A percentile compares a stretch with the other conserved stretches of the same genome.
Evolutionary conservation across 148 eudicot species (phyloP).

Genomic region (Mesembryanthemum crystallinum): DNA sequence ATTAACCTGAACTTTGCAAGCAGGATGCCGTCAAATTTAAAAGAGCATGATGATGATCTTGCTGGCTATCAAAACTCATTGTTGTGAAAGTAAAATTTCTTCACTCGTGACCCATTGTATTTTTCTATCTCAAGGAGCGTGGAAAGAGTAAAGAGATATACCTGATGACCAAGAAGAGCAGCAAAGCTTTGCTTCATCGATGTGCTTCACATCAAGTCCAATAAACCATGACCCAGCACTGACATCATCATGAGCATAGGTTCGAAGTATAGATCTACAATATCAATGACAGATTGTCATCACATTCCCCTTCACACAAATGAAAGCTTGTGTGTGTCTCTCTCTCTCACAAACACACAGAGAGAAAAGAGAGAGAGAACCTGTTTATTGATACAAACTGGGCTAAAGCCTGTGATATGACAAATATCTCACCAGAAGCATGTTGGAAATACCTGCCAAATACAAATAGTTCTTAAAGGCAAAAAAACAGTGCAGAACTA

Average conservation of each 20-base stretch:
- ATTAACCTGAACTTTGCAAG: not conserved
- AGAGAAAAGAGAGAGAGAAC: conserved; percentile 30
- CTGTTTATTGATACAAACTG: conserved; percentile 80
- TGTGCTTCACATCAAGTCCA: conserved; percentile 77
- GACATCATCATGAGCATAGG: conserved; percentile 87
- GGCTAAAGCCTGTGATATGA: conserved; percentile 78
- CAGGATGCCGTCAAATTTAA: not conserved
- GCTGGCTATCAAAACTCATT: not conserved
- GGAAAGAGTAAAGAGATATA: conserved; percentile 28
- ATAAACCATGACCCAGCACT: conserved; percentile 92
- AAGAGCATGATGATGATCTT: not conserved
- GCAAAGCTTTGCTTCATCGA: conserved; percentile 79
- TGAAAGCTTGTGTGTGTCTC: not conserved
- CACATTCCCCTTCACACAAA: not conserved
- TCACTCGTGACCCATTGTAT: not conserved
- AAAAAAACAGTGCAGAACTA: not conserved
- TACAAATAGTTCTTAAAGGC: conserved; percentile 11
- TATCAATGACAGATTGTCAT: conserved; percentile 14
- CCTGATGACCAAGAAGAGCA: conserved; percentile 90
- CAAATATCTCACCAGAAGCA: conserved; percentile 85
- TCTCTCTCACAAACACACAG: not conserved
- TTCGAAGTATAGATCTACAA: conserved; percentile 62
- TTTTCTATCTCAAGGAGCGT: not conserved
- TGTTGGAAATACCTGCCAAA: conserved; percentile 70
- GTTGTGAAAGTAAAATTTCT: not conserved